Percentiles rank a stretch among this genome's conserved stretches.
phyloP scores from a whole-genome alignment of 2,329 filamentous ascomycete species.

The Penicillium occitanis region DNA sequence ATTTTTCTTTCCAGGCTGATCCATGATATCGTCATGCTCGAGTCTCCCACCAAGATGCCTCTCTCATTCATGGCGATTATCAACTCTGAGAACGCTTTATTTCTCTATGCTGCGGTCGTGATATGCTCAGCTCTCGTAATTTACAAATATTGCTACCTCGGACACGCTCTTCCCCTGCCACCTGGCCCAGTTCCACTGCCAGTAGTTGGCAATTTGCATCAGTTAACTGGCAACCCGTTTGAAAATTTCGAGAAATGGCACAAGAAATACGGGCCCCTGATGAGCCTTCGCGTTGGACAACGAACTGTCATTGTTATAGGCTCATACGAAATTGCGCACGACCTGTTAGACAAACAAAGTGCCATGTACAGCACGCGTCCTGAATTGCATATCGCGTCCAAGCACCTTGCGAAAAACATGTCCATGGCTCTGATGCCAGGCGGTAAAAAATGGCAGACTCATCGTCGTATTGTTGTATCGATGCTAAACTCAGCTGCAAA shows the following conservation, averaged over 20 bases:
- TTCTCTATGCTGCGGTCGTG: neutral
- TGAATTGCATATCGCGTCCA: conserved; percentile 27
- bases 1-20: no score
- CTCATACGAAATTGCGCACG: conserved; percentile 32
- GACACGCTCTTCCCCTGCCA: conserved; percentile 14
- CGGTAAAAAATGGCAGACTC: conserved; percentile 48
- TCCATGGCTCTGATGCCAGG: conserved; percentile 53
- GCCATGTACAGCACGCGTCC: conserved; percentile 43
- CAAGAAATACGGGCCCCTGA: conserved; percentile 31
- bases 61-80: neutral
- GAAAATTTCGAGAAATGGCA: conserved; percentile 32
- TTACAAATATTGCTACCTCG: neutral
- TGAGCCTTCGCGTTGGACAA: neutral
- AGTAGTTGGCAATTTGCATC: conserved; percentile 27
- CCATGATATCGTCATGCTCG: neutral
- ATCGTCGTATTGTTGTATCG: conserved; percentile 46
- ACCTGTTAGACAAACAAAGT: conserved; percentile 42
- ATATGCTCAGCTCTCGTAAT: neutral
- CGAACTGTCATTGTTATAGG: conserved; percentile 9
- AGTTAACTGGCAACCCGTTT: conserved; percentile 24
- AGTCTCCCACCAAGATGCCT: neutral
- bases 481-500: conserved; percentile 48
- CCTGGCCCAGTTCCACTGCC: conserved; percentile 25
- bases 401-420: conserved; percentile 37
- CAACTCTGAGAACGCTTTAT: neutral